A percentile compares a stretch with the other conserved stretches of the same genome.
Conservation (phyloP, 2,329 filamentous ascomycete genomes). For the Neonectria hederae region DNA sequence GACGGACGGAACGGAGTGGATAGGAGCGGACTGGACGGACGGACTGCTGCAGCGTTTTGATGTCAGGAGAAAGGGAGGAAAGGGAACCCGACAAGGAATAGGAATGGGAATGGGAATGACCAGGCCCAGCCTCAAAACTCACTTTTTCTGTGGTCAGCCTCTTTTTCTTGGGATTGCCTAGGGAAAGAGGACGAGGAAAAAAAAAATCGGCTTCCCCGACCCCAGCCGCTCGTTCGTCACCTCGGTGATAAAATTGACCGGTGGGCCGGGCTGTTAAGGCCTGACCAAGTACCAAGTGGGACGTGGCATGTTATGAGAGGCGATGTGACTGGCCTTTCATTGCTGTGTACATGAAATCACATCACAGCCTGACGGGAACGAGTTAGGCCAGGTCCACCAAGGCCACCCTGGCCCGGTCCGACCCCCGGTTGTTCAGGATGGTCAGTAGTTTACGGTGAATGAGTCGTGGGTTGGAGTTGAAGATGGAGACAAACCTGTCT, state of each 20-base stretch:
- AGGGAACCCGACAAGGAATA: neutral
- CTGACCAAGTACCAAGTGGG: constrained; percentile 34
- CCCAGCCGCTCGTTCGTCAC: constrained; percentile 27
- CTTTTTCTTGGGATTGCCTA: neutral
- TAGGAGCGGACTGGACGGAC: neutral
- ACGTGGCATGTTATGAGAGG: constrained; percentile 19
- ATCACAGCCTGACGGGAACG: neutral
- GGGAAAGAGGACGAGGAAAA: constrained; percentile 1
- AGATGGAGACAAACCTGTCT: no score
- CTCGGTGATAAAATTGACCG: constrained; percentile 44
- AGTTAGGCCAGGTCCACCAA: neutral
- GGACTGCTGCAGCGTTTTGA: neutral
- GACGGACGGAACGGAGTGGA: neutral
- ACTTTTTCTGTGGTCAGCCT: neutral
- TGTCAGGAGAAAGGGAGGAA: neutral
- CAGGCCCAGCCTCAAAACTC: neutral
- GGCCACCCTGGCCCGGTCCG: neutral
- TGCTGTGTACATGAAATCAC: neutral
- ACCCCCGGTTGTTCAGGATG: neutral
- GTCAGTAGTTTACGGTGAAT: neutral
- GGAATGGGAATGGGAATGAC: no score
- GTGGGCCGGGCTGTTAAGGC: constrained; percentile 27
- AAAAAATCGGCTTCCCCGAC: constrained; percentile 36
- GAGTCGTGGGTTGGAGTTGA: neutral
- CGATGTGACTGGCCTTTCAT: neutral